These are phyloP conservation scores for Tylopilus orsonianus DNA, from an alignment of 1,284 basidiomycete species.

Conservation along the genomic window DNA sequence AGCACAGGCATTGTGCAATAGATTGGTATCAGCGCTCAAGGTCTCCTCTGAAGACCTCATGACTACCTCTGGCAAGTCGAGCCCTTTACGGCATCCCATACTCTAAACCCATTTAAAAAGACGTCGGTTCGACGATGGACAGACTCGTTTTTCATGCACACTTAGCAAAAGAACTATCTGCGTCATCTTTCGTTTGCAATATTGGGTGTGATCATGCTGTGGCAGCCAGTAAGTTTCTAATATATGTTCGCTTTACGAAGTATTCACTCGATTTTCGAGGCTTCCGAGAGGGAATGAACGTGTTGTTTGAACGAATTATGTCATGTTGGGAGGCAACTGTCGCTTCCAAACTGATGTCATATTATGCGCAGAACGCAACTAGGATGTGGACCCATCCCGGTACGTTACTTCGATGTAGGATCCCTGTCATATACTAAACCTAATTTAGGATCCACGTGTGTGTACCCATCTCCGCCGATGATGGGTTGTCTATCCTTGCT, in stretches of 20 bases:
- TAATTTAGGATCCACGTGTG: slow-evolving; percentile 19
- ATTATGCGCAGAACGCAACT: slow-evolving; percentile 22
- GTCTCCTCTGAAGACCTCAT: slow-evolving; percentile 33
- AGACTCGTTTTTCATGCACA: slow-evolving; percentile 44
- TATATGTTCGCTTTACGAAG: slow-evolving; percentile 2
- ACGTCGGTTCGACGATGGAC: slow-evolving; percentile 22
- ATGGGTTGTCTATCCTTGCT: slow-evolving; percentile 54
- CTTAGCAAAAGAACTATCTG: slow-evolving; percentile 42
- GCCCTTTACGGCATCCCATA: background rate
- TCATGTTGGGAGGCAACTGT: slow-evolving; percentile 49
- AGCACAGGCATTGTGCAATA: slow-evolving; percentile 45
- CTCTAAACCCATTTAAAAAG: slow-evolving; percentile 20
- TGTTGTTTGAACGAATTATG: slow-evolving; percentile 44
- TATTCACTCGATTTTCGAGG: slow-evolving; percentile 33
- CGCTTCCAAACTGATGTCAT: slow-evolving; percentile 36
- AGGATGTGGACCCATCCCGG: slow-evolving; percentile 8
- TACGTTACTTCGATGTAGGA: slow-evolving; percentile 8
- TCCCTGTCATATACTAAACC: slow-evolving; percentile 15
- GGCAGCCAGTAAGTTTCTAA: slow-evolving; percentile 38
- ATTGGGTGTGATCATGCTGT: slow-evolving; percentile 43
- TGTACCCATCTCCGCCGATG: slow-evolving; percentile 52
- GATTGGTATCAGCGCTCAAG: slow-evolving; percentile 41
- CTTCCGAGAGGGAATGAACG: slow-evolving; percentile 41
- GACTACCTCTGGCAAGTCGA: slow-evolving; percentile 36
- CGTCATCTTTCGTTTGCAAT: slow-evolving; percentile 41